Conservation (phyloP, 179 eudicot species). For the Amaranthus tricolor region DNA sequence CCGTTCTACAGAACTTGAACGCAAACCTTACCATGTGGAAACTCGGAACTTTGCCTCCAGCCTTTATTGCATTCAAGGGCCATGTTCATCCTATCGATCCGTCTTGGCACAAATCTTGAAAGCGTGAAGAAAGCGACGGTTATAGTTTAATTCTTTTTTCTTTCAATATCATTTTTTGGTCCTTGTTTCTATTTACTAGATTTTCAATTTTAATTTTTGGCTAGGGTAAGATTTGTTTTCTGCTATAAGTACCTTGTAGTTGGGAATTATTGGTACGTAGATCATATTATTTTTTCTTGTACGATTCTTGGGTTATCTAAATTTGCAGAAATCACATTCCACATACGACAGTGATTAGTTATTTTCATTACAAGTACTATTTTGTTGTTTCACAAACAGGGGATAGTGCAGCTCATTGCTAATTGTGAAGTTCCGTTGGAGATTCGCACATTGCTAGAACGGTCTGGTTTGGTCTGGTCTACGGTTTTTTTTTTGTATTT, state of each 20-base stretch:
- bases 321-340: slow-evolving; percentile 33
- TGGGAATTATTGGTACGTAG: slow-evolving; percentile 25
- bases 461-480: no score
- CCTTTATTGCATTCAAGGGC: slow-evolving; percentile 93
- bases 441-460: no score
- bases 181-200: slow-evolving; percentile 21
- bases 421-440: no score
- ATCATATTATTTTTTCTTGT: slow-evolving; percentile 33
- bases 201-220: slow-evolving; percentile 29
- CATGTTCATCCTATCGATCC: slow-evolving; percentile 85
- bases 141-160: slow-evolving; percentile 18
- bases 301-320: slow-evolving; percentile 34
- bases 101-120: slow-evolving; percentile 88
- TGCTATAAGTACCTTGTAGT: no score
- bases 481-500: no score
- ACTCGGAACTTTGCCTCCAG: slow-evolving; percentile 97
- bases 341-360: slow-evolving; percentile 13
- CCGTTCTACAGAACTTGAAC: slow-evolving; percentile 75
- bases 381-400: no score
- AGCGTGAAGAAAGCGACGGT: slow-evolving; percentile 84
- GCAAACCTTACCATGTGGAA: slow-evolving; percentile 95
- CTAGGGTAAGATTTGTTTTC: slow-evolving; percentile 31
- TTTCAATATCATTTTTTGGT: slow-evolving; percentile 27
- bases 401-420: no score
- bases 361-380: background rate